phyloP scores from a whole-genome alignment of 345 rosid species.

The Noccaea bulbosa region DNA sequence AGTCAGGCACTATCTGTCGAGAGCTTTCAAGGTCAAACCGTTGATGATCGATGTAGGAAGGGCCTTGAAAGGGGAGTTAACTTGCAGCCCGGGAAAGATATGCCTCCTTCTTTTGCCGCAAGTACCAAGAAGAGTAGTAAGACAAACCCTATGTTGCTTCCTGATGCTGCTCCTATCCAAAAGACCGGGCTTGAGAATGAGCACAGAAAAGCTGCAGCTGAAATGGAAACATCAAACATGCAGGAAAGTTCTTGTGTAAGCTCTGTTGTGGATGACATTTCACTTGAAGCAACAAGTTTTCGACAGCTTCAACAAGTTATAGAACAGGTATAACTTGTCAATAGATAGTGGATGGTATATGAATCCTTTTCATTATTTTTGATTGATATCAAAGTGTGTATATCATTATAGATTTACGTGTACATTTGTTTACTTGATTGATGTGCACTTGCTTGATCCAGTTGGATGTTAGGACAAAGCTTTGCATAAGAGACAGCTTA shows the following conservation, averaged over 20 bases:
- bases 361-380: neutral
- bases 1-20: conserved; percentile 57
- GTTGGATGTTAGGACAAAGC: conserved; percentile 90
- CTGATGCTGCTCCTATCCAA: conserved; percentile 50
- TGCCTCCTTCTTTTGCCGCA: conserved; percentile 40
- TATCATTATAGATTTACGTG: conserved; percentile 1
- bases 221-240: conserved; percentile 54
- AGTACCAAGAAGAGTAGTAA: conserved; percentile 45
- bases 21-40: conserved; percentile 47
- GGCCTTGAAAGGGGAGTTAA: conserved; percentile 44
- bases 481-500: conserved; percentile 90
- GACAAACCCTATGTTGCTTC: conserved; percentile 46
- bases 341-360: neutral
- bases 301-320: conserved; percentile 81
- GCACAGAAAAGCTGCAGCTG: conserved; percentile 45
- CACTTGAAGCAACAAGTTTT: conserved; percentile 81
- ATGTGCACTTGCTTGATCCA: conserved; percentile 42
- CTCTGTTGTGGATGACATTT: conserved; percentile 68
- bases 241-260: conserved; percentile 68
- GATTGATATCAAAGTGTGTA: conserved; percentile 7
- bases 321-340: conserved; percentile 59
- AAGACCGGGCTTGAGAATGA: conserved; percentile 51
- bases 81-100: conserved; percentile 38
- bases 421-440: conserved; percentile 17
- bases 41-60: conserved; percentile 44